These are phyloP conservation scores for Xanthoparmelia taractica DNA, from an alignment of 495 filamentous ascomycete genomes.

Conservation along the genomic window DNA sequence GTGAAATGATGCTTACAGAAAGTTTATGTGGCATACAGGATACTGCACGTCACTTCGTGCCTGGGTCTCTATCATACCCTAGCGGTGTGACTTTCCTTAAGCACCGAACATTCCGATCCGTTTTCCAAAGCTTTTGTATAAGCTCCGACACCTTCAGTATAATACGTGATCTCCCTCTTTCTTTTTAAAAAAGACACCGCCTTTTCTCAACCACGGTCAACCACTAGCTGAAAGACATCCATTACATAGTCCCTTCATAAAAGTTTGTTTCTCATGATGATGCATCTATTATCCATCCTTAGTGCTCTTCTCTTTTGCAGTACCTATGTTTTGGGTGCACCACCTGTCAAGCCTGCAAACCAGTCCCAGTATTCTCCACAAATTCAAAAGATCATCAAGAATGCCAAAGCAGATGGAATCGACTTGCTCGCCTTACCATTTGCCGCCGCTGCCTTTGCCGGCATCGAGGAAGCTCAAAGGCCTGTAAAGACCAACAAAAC, in stretches of 20 bases:
- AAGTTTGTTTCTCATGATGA: not conserved
- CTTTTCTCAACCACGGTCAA: not conserved
- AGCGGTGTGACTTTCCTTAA: not conserved
- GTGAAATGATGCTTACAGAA: not conserved
- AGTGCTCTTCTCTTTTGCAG: not conserved
- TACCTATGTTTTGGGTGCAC: not conserved
- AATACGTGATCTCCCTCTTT: not conserved
- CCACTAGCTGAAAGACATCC: not conserved
- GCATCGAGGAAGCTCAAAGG: not conserved
- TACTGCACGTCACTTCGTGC: not conserved
- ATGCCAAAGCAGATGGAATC: not conserved
- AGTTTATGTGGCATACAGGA: not conserved
- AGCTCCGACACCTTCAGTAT: not conserved
- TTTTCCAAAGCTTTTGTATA: not conserved
- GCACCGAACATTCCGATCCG: not conserved
- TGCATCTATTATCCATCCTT: not conserved
- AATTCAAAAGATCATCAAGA: not conserved
- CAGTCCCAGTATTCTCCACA: not conserved
- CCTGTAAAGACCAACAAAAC: not conserved
- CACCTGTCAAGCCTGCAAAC: not conserved
- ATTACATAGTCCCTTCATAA: not conserved
- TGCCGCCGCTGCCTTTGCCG: not conserved
- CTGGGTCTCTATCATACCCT: not conserved
- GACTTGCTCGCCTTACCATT: not conserved
- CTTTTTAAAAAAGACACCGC: not conserved